Conservation (phyloP, 352 stramenopile genomes). For the Nothophytophthora sp. region DNA sequence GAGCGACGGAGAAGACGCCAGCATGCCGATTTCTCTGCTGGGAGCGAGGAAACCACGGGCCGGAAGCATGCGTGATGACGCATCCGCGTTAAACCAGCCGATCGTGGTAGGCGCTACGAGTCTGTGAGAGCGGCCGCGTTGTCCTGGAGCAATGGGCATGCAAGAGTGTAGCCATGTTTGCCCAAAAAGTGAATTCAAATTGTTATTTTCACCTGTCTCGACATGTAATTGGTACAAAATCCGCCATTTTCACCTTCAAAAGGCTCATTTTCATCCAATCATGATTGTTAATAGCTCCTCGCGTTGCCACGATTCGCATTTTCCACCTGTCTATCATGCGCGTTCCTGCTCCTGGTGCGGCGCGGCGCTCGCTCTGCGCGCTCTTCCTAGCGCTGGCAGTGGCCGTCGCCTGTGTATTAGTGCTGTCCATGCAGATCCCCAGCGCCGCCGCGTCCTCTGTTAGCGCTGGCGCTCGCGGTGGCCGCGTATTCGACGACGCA, state of each 20-base stretch:
- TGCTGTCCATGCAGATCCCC: slow-evolving; percentile 18
- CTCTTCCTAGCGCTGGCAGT: slow-evolving; percentile 17
- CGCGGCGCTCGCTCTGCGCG: slow-evolving; percentile 10
- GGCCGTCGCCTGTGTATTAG: slow-evolving; percentile 18
- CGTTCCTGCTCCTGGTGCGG: slow-evolving; percentile 5
- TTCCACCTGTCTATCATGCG: background rate
- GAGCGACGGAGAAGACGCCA: slow-evolving; percentile 44
- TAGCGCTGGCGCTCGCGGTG: slow-evolving; percentile 9
- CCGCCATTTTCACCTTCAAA: slow-evolving; percentile 9
- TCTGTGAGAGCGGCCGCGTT: too few relatives aligned
- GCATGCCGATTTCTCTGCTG: too few relatives aligned
- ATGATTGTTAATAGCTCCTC: slow-evolving; percentile 4
- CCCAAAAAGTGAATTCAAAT: too few relatives aligned
- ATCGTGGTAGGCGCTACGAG: too few relatives aligned
- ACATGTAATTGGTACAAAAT: too few relatives aligned
- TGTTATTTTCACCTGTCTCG: too few relatives aligned
- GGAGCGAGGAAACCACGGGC: too few relatives aligned
- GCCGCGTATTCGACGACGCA: slow-evolving; percentile 14
- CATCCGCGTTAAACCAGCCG: too few relatives aligned
- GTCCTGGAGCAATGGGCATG: too few relatives aligned
- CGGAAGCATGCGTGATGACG: too few relatives aligned
- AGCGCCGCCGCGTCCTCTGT: slow-evolving; percentile 4
- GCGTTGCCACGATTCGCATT: slow-evolving; percentile 1
- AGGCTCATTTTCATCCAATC: slow-evolving; percentile 22
- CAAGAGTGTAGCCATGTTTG: too few relatives aligned